Percentiles rank a stretch among this genome's conserved stretches.
phyloP scores from a whole-genome alignment of 257 asterid genomes.

The Mitragyna speciosa region DNA sequence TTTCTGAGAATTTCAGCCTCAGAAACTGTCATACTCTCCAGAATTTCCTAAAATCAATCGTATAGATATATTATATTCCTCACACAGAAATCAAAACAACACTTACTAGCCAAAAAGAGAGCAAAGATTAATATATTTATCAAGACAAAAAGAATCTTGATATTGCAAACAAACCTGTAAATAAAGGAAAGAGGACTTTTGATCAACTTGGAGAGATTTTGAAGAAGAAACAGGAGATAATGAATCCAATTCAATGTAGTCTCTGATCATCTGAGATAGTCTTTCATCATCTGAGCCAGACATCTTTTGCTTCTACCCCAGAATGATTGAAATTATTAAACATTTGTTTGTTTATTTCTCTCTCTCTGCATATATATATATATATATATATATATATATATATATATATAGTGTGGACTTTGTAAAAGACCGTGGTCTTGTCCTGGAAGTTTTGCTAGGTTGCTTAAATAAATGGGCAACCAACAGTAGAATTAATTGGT shows the following conservation, averaged over 20 bases:
- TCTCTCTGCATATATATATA: no score
- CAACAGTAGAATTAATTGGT: not conserved
- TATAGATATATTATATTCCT: not conserved
- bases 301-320: not conserved
- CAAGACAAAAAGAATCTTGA: not conserved
- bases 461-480: conserved; percentile 14
- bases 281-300: conserved; percentile 24
- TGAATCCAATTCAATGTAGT: conserved; percentile 27
- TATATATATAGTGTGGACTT: not conserved
- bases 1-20: conserved; percentile 49
- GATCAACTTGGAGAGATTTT: conserved; percentile 28
- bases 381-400: no score
- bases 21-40: conserved; percentile 42
- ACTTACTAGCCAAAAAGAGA: not conserved
- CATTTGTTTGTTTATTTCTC: not conserved
- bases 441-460: conserved; percentile 1
- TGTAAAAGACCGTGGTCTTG: conserved; percentile 6
- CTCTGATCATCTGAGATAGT: conserved; percentile 35
- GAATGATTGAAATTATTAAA: not conserved
- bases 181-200: conserved; percentile 28
- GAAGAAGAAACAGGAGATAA: conserved; percentile 21
- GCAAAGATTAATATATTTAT: not conserved
- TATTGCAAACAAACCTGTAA: conserved; percentile 30
- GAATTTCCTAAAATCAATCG: conserved; percentile 38
- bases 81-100: not conserved